Evolutionary conservation across 352 stramenopile species (phyloP), one percentile per base, ranked within the genome.

Genomic region (Phytophthora quininea): DNA sequence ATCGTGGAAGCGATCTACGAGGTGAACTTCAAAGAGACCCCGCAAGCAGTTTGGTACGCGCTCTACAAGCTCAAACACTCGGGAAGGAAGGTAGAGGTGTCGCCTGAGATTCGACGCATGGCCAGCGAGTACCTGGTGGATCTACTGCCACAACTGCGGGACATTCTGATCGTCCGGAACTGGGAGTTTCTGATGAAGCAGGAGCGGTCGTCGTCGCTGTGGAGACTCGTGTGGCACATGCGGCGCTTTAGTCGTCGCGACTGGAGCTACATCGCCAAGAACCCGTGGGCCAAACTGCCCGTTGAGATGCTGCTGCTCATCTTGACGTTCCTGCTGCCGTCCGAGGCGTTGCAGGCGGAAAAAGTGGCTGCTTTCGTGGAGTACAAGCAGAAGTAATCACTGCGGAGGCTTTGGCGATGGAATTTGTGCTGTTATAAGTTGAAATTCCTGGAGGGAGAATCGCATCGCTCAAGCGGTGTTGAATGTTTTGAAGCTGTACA

Each of bases 1-100:
- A 52, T 69, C 10, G 62, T 69, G 3, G 12, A 29, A 42, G 9
- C 29, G n/a, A 64, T 69, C 3, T 48, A 46, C 11, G 19, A 55
- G 11, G 15, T 64, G 4, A 69, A 64, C 32, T 54, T 47, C 1
- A 27, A 35, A 11, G 62, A 69, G 24, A 59, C 48, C 27, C 62
- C 19, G 1, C 62, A 60, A 55, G 62, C 62, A 5, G 49, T 32
- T 30, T 69, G 62, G 62, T 69, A 69, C 42, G 49, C 62, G 12
- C 33, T 69, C 15, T 51, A 58, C 35, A 68, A 57, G 12, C 9
- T 62, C 45, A 48, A 19, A 42, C 31, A 37, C 10, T 19, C 5
- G 15, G 4, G 43, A n/a, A 9, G 46, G 35, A 35, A 15, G 35
- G 29, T 49, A 29, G 29, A 57, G 29, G 12, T 54, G 38, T n/a